Evolutionary conservation across 2,329 filamentous ascomycete species (phyloP), one percentile per base, ranked within the genome.

Genomic region (Ilyonectria mors-panacis): DNA sequence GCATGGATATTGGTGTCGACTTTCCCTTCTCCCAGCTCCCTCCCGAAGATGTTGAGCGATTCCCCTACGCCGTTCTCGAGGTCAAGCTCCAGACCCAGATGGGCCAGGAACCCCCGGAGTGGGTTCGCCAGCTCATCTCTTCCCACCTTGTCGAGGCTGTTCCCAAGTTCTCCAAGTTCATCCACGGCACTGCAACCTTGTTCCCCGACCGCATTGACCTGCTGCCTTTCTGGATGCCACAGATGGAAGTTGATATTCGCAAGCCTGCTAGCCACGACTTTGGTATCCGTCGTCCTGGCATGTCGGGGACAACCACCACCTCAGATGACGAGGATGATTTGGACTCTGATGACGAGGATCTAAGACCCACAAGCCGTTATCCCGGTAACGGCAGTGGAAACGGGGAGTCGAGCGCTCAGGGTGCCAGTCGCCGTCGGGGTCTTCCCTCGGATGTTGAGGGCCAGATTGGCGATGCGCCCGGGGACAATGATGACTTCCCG

Each of bases 121-220:
- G 96, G 96, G 95, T 99, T 74, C 92, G 94, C 23, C 94, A 98
- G 78, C 87, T 99, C 58, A 97, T 94, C 50, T 88, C 94, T 13
- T 97, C 94, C 69, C 96, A 99, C 83, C 87, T 99, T 17, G 96
- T 99, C 2, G 96, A 99, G 83, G 95, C 96, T n/a, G 95, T 99
- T 2, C 96, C 96, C 69, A 99, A 99, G 79, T 99, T 98, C 82
- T 98, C 94, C 77, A 99, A 99, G 83, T 99, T 98, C 80, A 98
- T 99, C 65, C 96, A 99, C 80, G 96, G 96, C 66, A 94, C 92
- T 2, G 95, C 95, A 10, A 93, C 90, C 12, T 83, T 99, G 51
- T 97, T 98, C 80, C 95, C 95, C 0, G 88, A 91, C 50, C 90
- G 93, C 62, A 99, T 99, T 81, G 86, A 98, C 54, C 87, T 99